Conservation (phyloP, 208 protist species). For the Wallacemonas collosoma region DNA sequence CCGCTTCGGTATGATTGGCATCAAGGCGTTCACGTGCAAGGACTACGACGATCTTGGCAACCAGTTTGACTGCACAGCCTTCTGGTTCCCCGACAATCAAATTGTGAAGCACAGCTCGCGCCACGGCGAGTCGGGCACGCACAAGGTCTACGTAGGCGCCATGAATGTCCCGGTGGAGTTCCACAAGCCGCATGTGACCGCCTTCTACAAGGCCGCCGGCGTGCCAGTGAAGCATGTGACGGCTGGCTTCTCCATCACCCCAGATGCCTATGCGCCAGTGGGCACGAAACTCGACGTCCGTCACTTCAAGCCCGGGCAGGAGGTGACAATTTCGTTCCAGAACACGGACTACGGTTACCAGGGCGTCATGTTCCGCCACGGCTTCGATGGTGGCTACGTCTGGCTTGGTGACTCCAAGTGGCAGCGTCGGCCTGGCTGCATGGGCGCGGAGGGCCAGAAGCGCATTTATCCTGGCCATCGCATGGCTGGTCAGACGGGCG, state of each 20-base stretch:
- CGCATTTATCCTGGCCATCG: slow-evolving; percentile 91
- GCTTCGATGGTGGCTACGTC: slow-evolving; percentile 92
- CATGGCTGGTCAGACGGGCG: slow-evolving; percentile 92
- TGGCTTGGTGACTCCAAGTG: slow-evolving; percentile 93
- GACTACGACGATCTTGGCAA: slow-evolving; percentile 94
- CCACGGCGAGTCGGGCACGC: slow-evolving; percentile 72
- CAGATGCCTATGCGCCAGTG: slow-evolving; percentile 91
- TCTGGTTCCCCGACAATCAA: slow-evolving; percentile 95
- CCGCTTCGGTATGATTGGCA: slow-evolving; percentile 90
- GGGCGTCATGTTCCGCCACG: slow-evolving; percentile 93
- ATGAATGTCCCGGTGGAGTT: slow-evolving; percentile 93
- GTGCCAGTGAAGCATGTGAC: slow-evolving; percentile 93
- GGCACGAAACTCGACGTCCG: slow-evolving; percentile 93
- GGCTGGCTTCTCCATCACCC: slow-evolving; percentile 82
- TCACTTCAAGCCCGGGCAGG: slow-evolving; percentile 94
- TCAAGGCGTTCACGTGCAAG: slow-evolving; percentile 91
- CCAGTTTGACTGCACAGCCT: slow-evolving; percentile 90
- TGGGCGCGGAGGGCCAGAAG: slow-evolving; percentile 90
- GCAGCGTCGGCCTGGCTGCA: slow-evolving; percentile 90
- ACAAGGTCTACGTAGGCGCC: slow-evolving; percentile 89
- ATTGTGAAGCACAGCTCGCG: slow-evolving; percentile 86
- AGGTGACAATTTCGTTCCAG: slow-evolving; percentile 91
- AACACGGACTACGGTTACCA: slow-evolving; percentile 94
- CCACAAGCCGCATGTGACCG: slow-evolving; percentile 89
- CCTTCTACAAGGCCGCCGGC: slow-evolving; percentile 88